Evolutionary conservation across 805 yeast genomes (phyloP), one percentile per base, ranked within the genome.

Genomic region (Brettanomyces naardenensis): DNA sequence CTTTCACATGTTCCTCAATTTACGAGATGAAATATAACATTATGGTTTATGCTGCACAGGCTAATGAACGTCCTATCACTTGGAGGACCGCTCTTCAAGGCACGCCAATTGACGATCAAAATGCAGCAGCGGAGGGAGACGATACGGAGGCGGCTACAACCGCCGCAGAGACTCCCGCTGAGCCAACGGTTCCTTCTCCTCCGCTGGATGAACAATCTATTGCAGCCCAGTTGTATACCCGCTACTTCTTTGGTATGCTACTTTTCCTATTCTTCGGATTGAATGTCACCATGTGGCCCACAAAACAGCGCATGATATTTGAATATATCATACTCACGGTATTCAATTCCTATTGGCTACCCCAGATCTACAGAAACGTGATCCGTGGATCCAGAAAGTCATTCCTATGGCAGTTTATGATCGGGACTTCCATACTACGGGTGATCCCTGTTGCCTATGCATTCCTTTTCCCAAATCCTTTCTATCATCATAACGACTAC

Each of bases 291-390:
- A 56, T 73, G 33, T 84, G 92, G 94, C 78, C 88, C 29, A 65
- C 65, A 17, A 61, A 54, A 15, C 61, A 73, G 28, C 61, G 95
- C 39, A 57, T 56, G 20, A 47, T 64, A 1, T 73, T 79, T 49
- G 95, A 87, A 52, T 75, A 71, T 39, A 36, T 70, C 4, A 59
- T 72, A 2, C 54, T 80, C 7, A 42, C 77, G 2, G 35, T 68
- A 1, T 48, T 80, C 21, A 82, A 78, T 54, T 82, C 95, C 1
- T 80, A 73, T 47, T 88, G 96, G 96, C 47, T 84, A 13, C 96
- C 97, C 2, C 97, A 89, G 57, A 80, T 85, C 31, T 78, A 78
- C 48, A 68, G 96, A 54, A 86, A 87, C 53, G 73, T 79, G 3
- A 55, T 78, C 21, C 69, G 85, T 37, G 90, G 89, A 17, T 68